A percentile compares a stretch with the other conserved stretches of the same genome.
These are phyloP conservation scores for Radiomyces spectabilis DNA, from an alignment of 192 early-diverging fungal species.

Conservation along the genomic window DNA sequence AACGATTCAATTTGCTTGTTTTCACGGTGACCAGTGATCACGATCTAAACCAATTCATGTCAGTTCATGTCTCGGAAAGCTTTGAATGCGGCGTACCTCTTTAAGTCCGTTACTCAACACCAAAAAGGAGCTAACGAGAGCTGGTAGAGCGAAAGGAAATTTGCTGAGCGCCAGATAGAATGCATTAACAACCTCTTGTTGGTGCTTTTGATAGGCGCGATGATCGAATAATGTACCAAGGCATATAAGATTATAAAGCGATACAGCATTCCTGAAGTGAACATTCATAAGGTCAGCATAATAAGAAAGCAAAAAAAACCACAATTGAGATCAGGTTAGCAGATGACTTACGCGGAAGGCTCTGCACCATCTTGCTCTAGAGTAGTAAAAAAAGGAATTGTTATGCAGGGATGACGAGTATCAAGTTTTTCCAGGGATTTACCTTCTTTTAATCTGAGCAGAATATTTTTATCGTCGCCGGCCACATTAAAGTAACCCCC, in stretches of 20 bases:
- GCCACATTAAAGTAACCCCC: slow-evolving; percentile 38
- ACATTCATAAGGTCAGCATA: no score
- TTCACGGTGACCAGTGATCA: no score
- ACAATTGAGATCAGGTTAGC: slow-evolving; percentile 2
- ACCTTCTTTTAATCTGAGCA: slow-evolving; percentile 42
- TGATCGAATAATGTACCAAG: no score
- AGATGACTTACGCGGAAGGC: slow-evolving; percentile 34
- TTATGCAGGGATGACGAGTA: no score
- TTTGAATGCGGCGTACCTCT: slow-evolving; percentile 27
- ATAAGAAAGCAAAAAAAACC: no score
- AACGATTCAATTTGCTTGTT: not conserved
- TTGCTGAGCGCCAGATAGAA: slow-evolving; percentile 12
- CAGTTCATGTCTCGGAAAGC: no score
- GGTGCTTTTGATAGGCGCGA: no score
- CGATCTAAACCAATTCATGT: not conserved
- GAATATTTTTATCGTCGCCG: slow-evolving; percentile 23
- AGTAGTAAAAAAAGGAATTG: not conserved
- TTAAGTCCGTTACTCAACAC: slow-evolving; percentile 20
- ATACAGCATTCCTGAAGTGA: no score
- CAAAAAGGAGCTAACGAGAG: slow-evolving; percentile 25
- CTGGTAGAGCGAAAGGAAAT: slow-evolving; percentile 30
- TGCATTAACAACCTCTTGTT: slow-evolving; percentile 10
- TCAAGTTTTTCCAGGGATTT: no score
- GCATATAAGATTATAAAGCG: no score
- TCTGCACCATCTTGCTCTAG: slow-evolving; percentile 54